Base-by-base conservation (phyloP, 2,329 filamentous ascomycete genomes). In the Alternaria novae-zelandiae region DNA sequence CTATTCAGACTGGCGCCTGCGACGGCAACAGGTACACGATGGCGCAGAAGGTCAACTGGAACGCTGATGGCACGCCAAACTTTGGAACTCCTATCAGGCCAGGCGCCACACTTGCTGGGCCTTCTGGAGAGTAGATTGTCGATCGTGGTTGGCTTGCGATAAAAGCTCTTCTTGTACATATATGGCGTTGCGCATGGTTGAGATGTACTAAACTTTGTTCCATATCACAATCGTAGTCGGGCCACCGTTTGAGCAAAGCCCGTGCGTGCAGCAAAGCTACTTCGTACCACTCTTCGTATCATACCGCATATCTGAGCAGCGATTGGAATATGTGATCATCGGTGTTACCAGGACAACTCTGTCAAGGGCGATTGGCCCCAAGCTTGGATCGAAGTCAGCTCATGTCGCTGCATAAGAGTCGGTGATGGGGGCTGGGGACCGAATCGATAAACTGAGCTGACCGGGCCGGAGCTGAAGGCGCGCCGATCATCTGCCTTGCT, bases 1-100 rank as follows among this genome's bases (percentile, higher is more conserved):
- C 80, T 2, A 84, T 82, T 61, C 77, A 79, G 11, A 76, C 74
- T 0, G 86, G 86, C 1, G 81, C 83, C 1, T 89, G 87, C 59
- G 85, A 87, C 61, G 81, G 83, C 2, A 84, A 80, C 5, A 75
- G 87, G 43, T 88, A 87, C 64, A 85, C 86, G 2, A 85, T 85
- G 78, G 84, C 83, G 0, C 83, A 87, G 71, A 81, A 81, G 23
- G 70, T 88, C 25, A 83, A 82, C 21, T 84, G 82, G 67, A 84
- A 86, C 47, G 75, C 80, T 1, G 82, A 88, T 63, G 86, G 86
- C 0, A 81, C 81, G 1, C 86, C 85, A 3, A 83, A 86, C 70
- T 87, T 88, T 74, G 86, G 85, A 5, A 46, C 67, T 10, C 70
- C 72, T 15, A 66, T 60, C 10, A 68, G 50, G 55, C 59, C 80